Evolutionary conservation across 2,329 filamentous ascomycete genomes (phyloP), one percentile per base, ranked within the genome.

Genomic region (Claviceps monticola): DNA sequence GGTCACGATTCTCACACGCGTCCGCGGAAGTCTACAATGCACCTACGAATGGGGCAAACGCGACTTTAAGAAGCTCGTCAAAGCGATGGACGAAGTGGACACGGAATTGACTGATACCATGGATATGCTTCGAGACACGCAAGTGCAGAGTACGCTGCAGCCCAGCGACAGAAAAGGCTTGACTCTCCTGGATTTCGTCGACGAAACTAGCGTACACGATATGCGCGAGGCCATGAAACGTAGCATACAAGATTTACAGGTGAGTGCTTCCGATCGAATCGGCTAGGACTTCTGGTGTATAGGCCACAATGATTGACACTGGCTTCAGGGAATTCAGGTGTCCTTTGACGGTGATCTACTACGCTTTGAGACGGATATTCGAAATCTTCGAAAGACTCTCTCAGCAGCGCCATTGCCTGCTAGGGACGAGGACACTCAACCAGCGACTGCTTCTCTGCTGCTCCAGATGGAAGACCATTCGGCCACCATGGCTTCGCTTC

Each of bases 271-370:
- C 17, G 19, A n/a, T 17, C 23, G 26, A 43, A 13, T 5, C 11
- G 29, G 9, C 29, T 9, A n/a, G 16, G n/a, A 16, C 16, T 9
- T 9, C 17, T 19, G 7, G 26, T 34, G 13, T 13, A 14, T 5
- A 9, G 4, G 29, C 11, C 21, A 43, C 4, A 14, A 19, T 46
- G n/a, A 53, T 26, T 17, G 5, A 34, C 8, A 13, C 29, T 7
- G 13, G 2, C 36, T 8, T 7, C 23, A 82, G 79, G 70, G 68
- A 51, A 76, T 84, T 3, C 84, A 87, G 59, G 76, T 78, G 48
- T 82, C 80, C 1, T 94, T 94, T 60, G 86, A 93, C 54, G 78
- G 82, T 49, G 84, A 91, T 58, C 73, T 95, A 7, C 72, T 79
- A 16, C 76, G 76, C 14, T 91, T 95, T 66, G 86, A 93, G 57